A percentile compares a stretch with the other conserved stretches of the same genome.
phyloP scores from a whole-genome alignment of 1,284 basidiomycete species.

The Hortiboletus rubellus region DNA sequence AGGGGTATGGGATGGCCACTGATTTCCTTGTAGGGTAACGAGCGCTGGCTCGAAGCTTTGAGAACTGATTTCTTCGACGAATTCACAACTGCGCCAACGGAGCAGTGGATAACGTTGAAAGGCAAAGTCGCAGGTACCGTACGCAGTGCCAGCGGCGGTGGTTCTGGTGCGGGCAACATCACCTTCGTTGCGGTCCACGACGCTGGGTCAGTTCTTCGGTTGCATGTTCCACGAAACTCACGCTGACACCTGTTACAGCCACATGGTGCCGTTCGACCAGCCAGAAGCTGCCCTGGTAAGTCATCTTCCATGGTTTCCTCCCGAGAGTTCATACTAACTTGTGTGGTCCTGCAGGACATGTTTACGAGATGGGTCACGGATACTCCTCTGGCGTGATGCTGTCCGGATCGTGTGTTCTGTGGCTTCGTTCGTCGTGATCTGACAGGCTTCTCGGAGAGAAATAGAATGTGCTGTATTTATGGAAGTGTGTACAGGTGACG shows the following conservation, averaged over 20 bases:
- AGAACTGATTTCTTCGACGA: slow-evolving; percentile 63
- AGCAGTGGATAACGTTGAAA: slow-evolving; percentile 55
- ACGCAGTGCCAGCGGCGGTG: slow-evolving; percentile 60
- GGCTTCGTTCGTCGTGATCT: neutral
- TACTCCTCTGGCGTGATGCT: slow-evolving; percentile 34
- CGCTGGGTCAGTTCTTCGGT: slow-evolving; percentile 57
- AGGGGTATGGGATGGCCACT: slow-evolving; percentile 25
- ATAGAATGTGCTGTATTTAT: slow-evolving; percentile 3
- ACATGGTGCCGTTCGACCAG: slow-evolving; percentile 86
- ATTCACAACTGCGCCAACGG: slow-evolving; percentile 52
- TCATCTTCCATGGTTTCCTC: slow-evolving; percentile 9
- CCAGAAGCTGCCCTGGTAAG: slow-evolving; percentile 72
- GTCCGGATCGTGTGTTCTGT: neutral
- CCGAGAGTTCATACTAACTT: neutral
- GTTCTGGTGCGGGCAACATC: slow-evolving; percentile 67
- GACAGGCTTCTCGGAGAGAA: neutral
- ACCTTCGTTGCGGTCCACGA: slow-evolving; percentile 73
- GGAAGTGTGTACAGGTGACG: neutral
- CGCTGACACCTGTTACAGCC: slow-evolving; percentile 43
- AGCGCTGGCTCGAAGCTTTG: slow-evolving; percentile 65
- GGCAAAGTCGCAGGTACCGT: slow-evolving; percentile 56
- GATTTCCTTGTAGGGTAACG: slow-evolving; percentile 56
- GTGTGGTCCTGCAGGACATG: slow-evolving; percentile 30
- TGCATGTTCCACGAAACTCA: neutral
- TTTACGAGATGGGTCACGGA: slow-evolving; percentile 43